These are phyloP conservation scores for Guillardia theta DNA, from an alignment of 78 protist species.

Conservation along the genomic window DNA sequence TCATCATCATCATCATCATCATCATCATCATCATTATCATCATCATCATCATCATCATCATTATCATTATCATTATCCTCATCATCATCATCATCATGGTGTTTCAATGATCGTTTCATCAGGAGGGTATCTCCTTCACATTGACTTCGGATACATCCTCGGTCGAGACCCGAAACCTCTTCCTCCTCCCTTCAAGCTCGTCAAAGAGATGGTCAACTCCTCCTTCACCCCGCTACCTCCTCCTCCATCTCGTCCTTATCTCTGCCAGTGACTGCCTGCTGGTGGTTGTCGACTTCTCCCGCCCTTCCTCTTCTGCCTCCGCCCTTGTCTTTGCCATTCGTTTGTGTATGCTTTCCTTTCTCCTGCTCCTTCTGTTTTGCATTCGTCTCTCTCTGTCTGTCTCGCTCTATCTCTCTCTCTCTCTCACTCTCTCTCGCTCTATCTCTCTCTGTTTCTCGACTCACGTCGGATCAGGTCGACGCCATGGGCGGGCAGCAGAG, in stretches of 20 bases:
- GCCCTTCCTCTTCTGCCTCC: neutral
- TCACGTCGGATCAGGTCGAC: no score
- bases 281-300: neutral
- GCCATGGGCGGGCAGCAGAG: conserved; percentile 88
- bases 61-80: no score
- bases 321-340: neutral
- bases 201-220: conserved; percentile 86
- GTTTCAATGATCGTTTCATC: no score
- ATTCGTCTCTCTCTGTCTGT: neutral
- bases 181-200: conserved; percentile 89
- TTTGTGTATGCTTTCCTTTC: neutral
- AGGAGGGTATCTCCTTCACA: neutral
- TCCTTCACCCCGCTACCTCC: neutral
- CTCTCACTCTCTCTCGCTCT: neutral
- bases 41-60: no score
- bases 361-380: neutral
- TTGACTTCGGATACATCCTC: conserved; percentile 87
- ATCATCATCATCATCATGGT: no score
- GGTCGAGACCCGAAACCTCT: conserved; percentile 92
- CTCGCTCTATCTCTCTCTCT: neutral
- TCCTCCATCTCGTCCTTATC: neutral
- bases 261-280: neutral
- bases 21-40: no score
- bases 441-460: no score
- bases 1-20: no score